Evolutionary conservation across 2,329 filamentous ascomycete species (phyloP), one percentile per base, ranked within the genome.

Genomic region (Curvularia sp.): DNA sequence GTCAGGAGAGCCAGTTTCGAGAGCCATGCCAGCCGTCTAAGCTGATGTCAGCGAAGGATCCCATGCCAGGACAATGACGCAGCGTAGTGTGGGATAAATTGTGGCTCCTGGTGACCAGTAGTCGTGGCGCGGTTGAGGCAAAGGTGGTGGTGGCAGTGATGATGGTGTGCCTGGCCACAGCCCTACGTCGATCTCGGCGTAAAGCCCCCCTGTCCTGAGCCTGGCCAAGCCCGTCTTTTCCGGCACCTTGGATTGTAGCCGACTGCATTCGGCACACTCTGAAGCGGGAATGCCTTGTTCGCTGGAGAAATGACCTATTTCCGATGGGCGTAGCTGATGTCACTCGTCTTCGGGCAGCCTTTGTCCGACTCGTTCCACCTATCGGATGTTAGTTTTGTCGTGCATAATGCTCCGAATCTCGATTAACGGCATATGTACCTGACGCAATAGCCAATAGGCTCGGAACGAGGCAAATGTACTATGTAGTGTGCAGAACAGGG

Each of bases 201-300:
- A 18, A 46, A n/a, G 9, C 27, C n/a, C 43, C 42, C 25, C 10
- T 6, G 18, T 30, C n/a, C 10, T 15, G n/a, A 32, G 13, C 18
- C 2, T 18, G 43, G 43, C 43, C 43, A 47, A 47, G 43, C 43
- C 43, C 43, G 43, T 32, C 43, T 47, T 32, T 47, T 18, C 43
- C 43, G 43, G 18, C 32, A 6, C 18, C 43, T 32, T 30, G 27
- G 12, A 25, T 42, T 19, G 19, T n/a, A 1, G 38, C 4, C 38
- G 18, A 21, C 38, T 21, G 9, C 21, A 15, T n/a, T 42, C 39
- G 39, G 19, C 3, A 18, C 21, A 1, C 12, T 23, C 18, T 15
- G 19, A 19, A 42, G 19, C 39, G 12, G 10, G 2, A 13, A 15
- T 42, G 39, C 39, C 39, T 42, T 25, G 39, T 13, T 42, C 12